phyloP scores from a whole-genome alignment of 805 yeast genomes.

The Candida krabiensis region DNA sequence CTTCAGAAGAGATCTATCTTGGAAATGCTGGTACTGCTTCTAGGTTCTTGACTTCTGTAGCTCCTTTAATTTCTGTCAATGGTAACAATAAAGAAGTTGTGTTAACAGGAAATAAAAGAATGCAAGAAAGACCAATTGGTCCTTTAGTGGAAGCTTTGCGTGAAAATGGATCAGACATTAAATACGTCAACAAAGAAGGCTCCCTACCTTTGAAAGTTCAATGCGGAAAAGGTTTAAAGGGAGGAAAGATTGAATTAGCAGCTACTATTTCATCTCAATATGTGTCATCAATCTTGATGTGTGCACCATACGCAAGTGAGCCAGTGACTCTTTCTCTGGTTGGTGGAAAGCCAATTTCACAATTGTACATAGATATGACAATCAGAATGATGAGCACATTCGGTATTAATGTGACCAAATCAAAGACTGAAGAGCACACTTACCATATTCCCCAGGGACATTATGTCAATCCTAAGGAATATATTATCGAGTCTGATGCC shows the following conservation, averaged over 20 bases:
- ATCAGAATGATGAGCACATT: slow-evolving; percentile 91
- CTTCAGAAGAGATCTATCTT: slow-evolving; percentile 69
- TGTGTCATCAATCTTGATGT: slow-evolving; percentile 93
- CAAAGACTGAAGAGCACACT: slow-evolving; percentile 73
- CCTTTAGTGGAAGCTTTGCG: slow-evolving; percentile 91
- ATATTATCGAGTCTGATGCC: slow-evolving; percentile 94
- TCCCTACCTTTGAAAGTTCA: slow-evolving; percentile 77
- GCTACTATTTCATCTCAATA: slow-evolving; percentile 98
- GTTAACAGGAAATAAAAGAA: slow-evolving; percentile 91
- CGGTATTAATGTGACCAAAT: slow-evolving; percentile 74
- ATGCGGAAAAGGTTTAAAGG: slow-evolving; percentile 71
- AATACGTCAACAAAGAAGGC: slow-evolving; percentile 73
- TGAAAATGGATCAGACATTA: slow-evolving; percentile 73
- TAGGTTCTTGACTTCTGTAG: slow-evolving; percentile 88
- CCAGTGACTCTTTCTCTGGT: slow-evolving; percentile 87
- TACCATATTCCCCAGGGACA: slow-evolving; percentile 86
- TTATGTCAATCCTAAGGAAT: slow-evolving; percentile 78
- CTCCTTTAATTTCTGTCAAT: slow-evolving; percentile 68
- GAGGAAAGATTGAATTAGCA: slow-evolving; percentile 90
- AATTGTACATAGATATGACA: slow-evolving; percentile 95
- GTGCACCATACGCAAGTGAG: slow-evolving; percentile 91
- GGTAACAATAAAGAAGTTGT: slow-evolving; percentile 45
- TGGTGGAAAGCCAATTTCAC: slow-evolving; percentile 97
- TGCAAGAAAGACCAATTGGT: slow-evolving; percentile 97
- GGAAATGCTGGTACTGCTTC: slow-evolving; percentile 99